Base-by-base conservation (phyloP, 225 moss, liverwort and hornwort genomes). In the Bryum argenteum region DNA sequence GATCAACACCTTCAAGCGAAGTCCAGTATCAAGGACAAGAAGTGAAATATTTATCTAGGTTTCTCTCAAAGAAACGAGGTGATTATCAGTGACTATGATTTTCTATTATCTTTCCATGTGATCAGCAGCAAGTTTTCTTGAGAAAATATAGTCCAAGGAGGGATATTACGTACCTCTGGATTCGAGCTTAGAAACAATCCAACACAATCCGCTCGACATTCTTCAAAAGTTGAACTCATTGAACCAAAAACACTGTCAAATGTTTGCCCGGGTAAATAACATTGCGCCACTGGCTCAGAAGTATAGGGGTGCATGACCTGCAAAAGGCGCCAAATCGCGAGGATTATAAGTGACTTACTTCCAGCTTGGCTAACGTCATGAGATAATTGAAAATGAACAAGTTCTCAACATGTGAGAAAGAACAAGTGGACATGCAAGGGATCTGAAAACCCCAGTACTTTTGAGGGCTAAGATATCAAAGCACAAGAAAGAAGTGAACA, bases 151-250 rank as follows among this genome's bases (percentile, higher is more conserved):
- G 9, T 63, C 47, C 47, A 47, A 47, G 47, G 16, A 48, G 48
- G 54, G 16, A 72, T 18, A 0, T 52, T 67, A 54, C 16, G 72
- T 75, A 84, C 91, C 85, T 83, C 22, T 54, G 76, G 61, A 68
- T 84, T 79, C 26, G 88, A 51, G 59, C 82, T 80, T 57, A 92
- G 74, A 75, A 52, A 92, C n/a, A 92, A 76, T 11, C 88, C 92
- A 63, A 89, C 86, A 65, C 89, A 86, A 44, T 92, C 92, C 9
- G 92, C 92, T 61, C 92, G 81, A 72, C 89, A 92, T 79, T 92
- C 92, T 79, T 92, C 92, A 72, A 82, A 84, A 43, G 92, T 45
- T 41, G 84, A 78, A 71, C 88, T 81, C 20, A 89, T 60, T 17
- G 74, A 72, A 44, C 89, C 89, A 53, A 92, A 92, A 17, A 82